These are phyloP conservation scores for Athelia sp. DNA, from an alignment of 1,284 basidiomycete species.

Conservation along the genomic window DNA sequence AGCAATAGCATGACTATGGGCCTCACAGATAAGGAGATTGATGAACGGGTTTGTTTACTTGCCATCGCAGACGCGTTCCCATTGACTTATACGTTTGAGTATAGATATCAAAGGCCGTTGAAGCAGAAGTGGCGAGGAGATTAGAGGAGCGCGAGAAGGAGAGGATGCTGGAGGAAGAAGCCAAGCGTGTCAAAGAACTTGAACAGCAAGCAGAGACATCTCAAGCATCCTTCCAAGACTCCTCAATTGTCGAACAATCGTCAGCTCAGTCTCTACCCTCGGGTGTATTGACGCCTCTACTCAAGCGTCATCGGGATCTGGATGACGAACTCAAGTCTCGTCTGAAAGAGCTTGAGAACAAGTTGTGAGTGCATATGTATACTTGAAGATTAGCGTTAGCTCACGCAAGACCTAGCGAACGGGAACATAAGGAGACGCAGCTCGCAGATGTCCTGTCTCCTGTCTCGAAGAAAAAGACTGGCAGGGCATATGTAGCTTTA, in stretches of 20 bases:
- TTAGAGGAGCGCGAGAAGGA: conserved; percentile 37
- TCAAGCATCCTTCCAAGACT: not conserved
- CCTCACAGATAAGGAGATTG: conserved; percentile 66
- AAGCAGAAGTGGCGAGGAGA: conserved; percentile 64
- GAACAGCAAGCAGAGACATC: conserved; percentile 6
- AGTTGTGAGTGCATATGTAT: conserved; percentile 45
- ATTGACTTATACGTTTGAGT: conserved; percentile 6
- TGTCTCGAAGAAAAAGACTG: conserved; percentile 68
- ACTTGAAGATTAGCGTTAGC: conserved; percentile 10
- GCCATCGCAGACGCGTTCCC: not conserved
- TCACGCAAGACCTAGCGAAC: conserved; percentile 37
- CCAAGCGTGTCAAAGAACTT: conserved; percentile 10
- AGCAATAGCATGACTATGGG: conserved; percentile 14
- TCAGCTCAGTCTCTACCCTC: conserved; percentile 35
- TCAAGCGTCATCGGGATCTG: conserved; percentile 58
- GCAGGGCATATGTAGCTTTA: conserved; percentile 68
- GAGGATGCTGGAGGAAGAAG: conserved; percentile 2
- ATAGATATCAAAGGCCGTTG: conserved; percentile 67
- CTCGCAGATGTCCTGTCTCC: conserved; percentile 62
- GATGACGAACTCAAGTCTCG: conserved; percentile 61
- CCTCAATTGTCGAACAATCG: not conserved
- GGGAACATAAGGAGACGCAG: conserved; percentile 51
- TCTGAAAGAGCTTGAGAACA: conserved; percentile 63
- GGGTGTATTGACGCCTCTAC: conserved; percentile 55
- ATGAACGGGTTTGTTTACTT: conserved; percentile 49